Percentiles rank a stretch among this genome's conserved stretches.
Conservation (phyloP, 352 stramenopile species). For the Phytophthora pini region DNA sequence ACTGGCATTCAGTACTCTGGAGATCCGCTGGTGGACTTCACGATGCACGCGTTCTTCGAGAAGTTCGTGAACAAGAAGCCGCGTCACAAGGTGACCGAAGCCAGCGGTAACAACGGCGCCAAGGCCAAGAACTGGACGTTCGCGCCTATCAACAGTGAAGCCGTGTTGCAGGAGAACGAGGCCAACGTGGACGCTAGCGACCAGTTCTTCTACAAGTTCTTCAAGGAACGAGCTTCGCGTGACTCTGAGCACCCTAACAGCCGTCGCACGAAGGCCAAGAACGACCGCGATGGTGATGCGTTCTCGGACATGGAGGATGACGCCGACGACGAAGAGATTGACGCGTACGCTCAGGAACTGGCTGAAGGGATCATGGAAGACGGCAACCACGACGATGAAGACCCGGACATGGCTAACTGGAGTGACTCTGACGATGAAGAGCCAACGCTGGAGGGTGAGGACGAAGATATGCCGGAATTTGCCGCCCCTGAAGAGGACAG, state of each 20-base stretch:
- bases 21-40: constrained; percentile 98
- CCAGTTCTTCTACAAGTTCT: constrained; percentile 96
- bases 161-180: constrained; percentile 67
- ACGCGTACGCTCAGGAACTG: constrained; percentile 90
- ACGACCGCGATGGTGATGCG: constrained; percentile 53
- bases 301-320: constrained; percentile 62
- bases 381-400: constrained; percentile 76
- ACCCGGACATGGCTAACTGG: constrained; percentile 78
- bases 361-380: constrained; percentile 91
- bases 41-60: constrained; percentile 97
- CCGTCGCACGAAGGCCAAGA: constrained; percentile 37
- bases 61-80: constrained; percentile 99
- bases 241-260: constrained; percentile 40
- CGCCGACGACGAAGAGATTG: constrained; percentile 83
- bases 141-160: constrained; percentile 70
- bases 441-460: constrained; percentile 55
- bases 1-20: constrained; percentile 92
- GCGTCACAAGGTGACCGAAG: constrained; percentile 48
- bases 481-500: constrained; percentile 39
- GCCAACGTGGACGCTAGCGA: constrained; percentile 81
- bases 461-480: constrained; percentile 55
- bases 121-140: constrained; percentile 76
- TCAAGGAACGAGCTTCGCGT: constrained; percentile 79
- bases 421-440: constrained; percentile 61
- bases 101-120: constrained; percentile 16